phyloP scores from a whole-genome alignment of 2,329 filamentous ascomycete species.

The Neofusicoccum ribis region DNA sequence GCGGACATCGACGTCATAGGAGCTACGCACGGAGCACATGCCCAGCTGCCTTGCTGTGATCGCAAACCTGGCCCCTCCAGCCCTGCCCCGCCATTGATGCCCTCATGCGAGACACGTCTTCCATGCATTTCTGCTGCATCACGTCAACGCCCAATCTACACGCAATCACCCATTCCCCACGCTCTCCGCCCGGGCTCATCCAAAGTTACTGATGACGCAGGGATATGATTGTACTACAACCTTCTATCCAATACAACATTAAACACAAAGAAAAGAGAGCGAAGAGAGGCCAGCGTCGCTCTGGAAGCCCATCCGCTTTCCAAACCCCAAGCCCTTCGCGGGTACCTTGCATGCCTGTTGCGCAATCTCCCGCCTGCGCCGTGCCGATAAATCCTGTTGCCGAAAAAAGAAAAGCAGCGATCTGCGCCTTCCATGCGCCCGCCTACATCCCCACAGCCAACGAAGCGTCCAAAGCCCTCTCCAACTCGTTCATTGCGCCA shows the following conservation, averaged over 20 bases:
- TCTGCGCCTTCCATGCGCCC: neutral
- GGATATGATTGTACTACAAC: conserved; percentile 7
- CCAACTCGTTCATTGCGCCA: neutral
- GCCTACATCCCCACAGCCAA: conserved; percentile 7
- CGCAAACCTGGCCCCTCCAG: conserved; percentile 10
- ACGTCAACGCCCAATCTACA: conserved; percentile 17
- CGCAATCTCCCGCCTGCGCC: neutral
- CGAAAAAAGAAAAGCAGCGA: conserved; percentile 8
- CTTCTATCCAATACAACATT: conserved; percentile 16
- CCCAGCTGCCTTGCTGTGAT: conserved; percentile 16
- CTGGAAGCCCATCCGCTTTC: neutral
- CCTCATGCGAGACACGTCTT: neutral
- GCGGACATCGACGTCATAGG: conserved; percentile 16
- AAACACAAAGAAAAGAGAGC: neutral
- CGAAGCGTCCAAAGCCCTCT: conserved; percentile 8
- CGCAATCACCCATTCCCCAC: conserved; percentile 2
- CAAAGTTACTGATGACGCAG: conserved; percentile 4
- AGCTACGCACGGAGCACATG: conserved; percentile 5
- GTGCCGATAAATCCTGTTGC: neutral
- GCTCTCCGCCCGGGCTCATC: neutral
- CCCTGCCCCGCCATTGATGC: conserved; percentile 17
- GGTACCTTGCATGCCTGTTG: conserved; percentile 20
- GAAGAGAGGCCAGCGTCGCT: neutral
- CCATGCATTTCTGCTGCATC: conserved; percentile 17
- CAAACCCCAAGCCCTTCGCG: neutral